Evolutionary conservation across 2,329 filamentous ascomycete species (phyloP).

Genomic region (Sarocladium brachiariae): DNA sequence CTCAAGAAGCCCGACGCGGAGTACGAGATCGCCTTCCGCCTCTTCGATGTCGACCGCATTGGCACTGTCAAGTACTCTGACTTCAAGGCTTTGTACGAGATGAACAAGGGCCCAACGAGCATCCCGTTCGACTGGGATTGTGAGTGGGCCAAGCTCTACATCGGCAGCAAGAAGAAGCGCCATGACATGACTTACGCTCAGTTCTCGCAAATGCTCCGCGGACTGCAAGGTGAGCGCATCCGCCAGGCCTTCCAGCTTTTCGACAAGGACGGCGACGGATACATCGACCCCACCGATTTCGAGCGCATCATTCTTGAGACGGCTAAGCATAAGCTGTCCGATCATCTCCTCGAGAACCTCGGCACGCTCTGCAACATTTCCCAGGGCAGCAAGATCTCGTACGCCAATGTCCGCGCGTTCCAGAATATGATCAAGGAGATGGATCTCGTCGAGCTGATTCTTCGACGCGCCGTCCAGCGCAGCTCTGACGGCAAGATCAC

Average conservation of each 20-base stretch:
- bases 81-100: constrained; percentile 77
- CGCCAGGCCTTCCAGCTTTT: constrained; percentile 90
- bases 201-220: constrained; percentile 96
- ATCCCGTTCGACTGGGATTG: constrained; percentile 97
- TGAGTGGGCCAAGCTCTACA: constrained; percentile 93
- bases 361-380: constrained; percentile 93
- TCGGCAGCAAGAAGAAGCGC: constrained; percentile 78
- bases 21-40: constrained; percentile 96
- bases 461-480: constrained; percentile 78
- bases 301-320: constrained; percentile 94
- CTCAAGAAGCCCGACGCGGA: constrained; percentile 92
- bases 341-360: constrained; percentile 87
- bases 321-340: constrained; percentile 90
- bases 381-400: constrained; percentile 85
- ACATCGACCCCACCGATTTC: constrained; percentile 92
- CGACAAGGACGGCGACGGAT: constrained; percentile 87
- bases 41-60: constrained; percentile 82
- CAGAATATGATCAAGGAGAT: constrained; percentile 98
- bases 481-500: constrained; percentile 90
- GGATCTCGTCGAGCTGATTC: constrained; percentile 91
- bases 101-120: constrained; percentile 76
- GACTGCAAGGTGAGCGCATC: constrained; percentile 91
- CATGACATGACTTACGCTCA: constrained; percentile 93
- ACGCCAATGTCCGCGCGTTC: constrained; percentile 95
- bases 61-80: constrained; percentile 86